Conservation (phyloP, 495 filamentous ascomycete genomes). For the Zalerion maritima region DNA sequence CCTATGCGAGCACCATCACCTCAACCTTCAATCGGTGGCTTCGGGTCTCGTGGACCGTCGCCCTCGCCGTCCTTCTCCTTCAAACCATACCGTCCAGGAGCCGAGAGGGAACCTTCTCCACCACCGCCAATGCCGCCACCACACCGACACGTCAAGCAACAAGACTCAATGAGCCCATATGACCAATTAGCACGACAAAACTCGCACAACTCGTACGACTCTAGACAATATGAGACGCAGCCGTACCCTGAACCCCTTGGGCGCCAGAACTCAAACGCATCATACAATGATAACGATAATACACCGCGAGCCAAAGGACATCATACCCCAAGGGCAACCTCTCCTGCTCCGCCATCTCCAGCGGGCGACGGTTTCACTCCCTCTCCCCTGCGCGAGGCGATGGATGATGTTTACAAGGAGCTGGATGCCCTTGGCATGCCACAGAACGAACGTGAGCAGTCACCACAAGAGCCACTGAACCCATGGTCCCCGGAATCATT, state of each 20-base stretch:
- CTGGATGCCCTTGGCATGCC: constrained; percentile 73
- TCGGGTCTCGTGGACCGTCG: constrained; percentile 15
- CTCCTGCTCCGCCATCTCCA: constrained; percentile 49
- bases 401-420: constrained; percentile 98
- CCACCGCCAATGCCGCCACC: constrained; percentile 41
- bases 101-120: constrained; percentile 22
- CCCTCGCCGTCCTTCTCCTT: constrained; percentile 26
- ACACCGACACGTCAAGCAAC: constrained; percentile 24
- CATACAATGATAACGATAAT: constrained; percentile 22
- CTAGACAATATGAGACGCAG: no score
- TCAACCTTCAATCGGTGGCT: constrained; percentile 2
- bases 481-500: constrained; percentile 91
- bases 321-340: constrained; percentile 33
- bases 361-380: constrained; percentile 59
- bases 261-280: constrained; percentile 14
- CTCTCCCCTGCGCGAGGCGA: constrained; percentile 80
- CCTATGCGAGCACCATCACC: constrained; percentile 12
- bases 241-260: no score
- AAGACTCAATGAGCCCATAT: neutral
- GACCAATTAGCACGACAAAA: constrained; percentile 4
- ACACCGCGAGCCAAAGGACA: constrained; percentile 25
- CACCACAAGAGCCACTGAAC: constrained; percentile 44
- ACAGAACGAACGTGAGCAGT: constrained; percentile 29
- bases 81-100: constrained; percentile 25
- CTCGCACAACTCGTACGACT: constrained; percentile 11